A percentile compares a stretch with the other conserved stretches of the same genome.
Conservation (phyloP, 2,329 filamentous ascomycete genomes). For the Aaosphaeria pasadenensis region DNA sequence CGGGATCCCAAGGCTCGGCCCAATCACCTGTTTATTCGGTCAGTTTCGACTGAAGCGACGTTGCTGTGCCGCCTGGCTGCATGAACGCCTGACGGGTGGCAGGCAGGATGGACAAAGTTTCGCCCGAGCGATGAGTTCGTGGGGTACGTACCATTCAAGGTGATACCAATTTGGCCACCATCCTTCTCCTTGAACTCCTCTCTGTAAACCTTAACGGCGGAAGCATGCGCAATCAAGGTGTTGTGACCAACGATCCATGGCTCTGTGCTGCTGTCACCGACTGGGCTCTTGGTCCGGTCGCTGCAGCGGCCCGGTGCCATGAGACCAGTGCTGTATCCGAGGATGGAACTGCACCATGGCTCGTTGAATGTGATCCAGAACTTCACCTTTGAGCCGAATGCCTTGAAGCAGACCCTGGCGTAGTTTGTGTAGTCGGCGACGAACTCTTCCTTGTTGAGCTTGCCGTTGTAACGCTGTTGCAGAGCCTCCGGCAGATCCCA, state of each 20-base stretch:
- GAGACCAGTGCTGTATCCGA: constrained; percentile 73
- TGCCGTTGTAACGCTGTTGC: constrained; percentile 76
- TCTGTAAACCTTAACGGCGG: constrained; percentile 77
- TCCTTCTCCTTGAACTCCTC: constrained; percentile 73
- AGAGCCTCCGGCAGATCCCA: constrained; percentile 83
- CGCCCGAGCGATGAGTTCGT: constrained; percentile 8
- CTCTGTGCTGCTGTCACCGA: constrained; percentile 73
- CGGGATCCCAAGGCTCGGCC: constrained; percentile 77
- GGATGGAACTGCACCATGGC: constrained; percentile 79
- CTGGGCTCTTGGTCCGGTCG: constrained; percentile 66
- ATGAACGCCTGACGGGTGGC: constrained; percentile 12
- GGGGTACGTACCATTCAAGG: constrained; percentile 65
- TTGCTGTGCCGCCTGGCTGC: constrained; percentile 1
- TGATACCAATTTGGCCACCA: constrained; percentile 80
- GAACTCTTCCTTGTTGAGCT: constrained; percentile 79
- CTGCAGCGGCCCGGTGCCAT: constrained; percentile 83
- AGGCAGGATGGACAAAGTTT: constrained; percentile 15
- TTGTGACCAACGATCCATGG: constrained; percentile 82
- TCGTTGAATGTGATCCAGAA: constrained; percentile 92
- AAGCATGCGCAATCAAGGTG: constrained; percentile 73
- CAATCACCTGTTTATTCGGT: constrained; percentile 59
- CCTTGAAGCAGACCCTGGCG: constrained; percentile 71
- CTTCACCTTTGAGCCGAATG: constrained; percentile 71
- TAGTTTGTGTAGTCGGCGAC: constrained; percentile 78
- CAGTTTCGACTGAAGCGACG: not conserved